Evolutionary conservation across 441 rosid genomes (phyloP).

Genomic region (Gossypium davidsonii): DNA sequence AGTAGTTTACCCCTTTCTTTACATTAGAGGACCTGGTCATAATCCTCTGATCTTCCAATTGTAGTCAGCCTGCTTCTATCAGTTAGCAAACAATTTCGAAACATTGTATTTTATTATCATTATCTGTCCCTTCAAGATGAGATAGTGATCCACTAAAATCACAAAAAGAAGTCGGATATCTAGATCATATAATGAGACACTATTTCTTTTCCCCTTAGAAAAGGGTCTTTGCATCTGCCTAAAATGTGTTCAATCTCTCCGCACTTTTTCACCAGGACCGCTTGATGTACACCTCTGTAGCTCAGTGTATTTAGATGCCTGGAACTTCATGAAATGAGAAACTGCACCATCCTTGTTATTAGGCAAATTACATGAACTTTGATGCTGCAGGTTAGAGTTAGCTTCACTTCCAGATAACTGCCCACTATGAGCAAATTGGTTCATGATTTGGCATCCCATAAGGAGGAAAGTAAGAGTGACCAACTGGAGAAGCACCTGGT

Average conservation of each 20-base stretch:
- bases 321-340: constrained; percentile 21
- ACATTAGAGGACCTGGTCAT: no score
- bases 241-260: constrained; percentile 2
- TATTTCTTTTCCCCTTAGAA: neutral
- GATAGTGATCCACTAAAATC: neutral
- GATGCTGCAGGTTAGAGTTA: constrained; percentile 31
- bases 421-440: constrained; percentile 17
- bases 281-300: constrained; percentile 54
- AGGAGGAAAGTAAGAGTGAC: constrained; percentile 59
- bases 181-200: neutral
- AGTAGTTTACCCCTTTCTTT: no score
- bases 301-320: constrained; percentile 33
- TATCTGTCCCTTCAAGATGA: neutral
- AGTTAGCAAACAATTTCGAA: neutral
- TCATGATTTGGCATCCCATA: constrained; percentile 49
- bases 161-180: neutral
- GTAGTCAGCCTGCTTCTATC: neutral
- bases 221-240: neutral
- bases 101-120: neutral
- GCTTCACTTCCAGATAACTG: constrained; percentile 31
- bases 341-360: constrained; percentile 24
- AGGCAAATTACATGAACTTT: constrained; percentile 31
- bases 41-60: no score
- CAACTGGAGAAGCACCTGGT: constrained; percentile 38
- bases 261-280: constrained; percentile 33